These are phyloP conservation scores for Leishmania amazonensis DNA, from an alignment of 208 protist species.

Conservation along the genomic window DNA sequence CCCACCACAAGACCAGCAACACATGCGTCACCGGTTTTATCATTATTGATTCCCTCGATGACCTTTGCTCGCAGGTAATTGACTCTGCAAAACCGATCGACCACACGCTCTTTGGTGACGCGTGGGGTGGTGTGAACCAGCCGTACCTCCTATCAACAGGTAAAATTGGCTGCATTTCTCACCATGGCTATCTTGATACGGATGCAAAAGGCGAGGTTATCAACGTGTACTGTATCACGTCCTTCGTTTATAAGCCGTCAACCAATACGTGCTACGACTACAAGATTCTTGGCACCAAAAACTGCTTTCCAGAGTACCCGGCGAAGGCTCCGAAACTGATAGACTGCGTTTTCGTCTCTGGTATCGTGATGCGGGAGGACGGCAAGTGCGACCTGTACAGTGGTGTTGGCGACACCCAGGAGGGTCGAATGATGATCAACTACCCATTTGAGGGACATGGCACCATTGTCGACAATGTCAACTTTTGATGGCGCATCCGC, in stretches of 20 bases:
- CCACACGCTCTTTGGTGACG: constrained; percentile 65
- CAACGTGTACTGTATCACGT: constrained; percentile 70
- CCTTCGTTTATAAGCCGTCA: constrained; percentile 55
- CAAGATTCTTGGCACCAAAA: constrained; percentile 62
- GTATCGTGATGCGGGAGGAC: constrained; percentile 68
- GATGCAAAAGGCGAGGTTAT: constrained; percentile 32
- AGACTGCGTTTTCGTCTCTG: constrained; percentile 70
- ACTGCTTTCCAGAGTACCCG: constrained; percentile 64
- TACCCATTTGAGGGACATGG: constrained; percentile 74
- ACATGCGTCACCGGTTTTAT: constrained; percentile 57
- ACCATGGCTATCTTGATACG: constrained; percentile 59
- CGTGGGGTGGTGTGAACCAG: constrained; percentile 65
- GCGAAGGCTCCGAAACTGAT: constrained; percentile 51
- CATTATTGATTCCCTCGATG: constrained; percentile 45
- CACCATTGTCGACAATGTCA: constrained; percentile 44
- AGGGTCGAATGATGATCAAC: constrained; percentile 70
- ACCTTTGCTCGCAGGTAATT: constrained; percentile 51
- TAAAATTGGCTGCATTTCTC: constrained; percentile 65
- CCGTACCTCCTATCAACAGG: constrained; percentile 51
- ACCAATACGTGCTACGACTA: constrained; percentile 58
- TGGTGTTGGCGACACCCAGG: constrained; percentile 59
- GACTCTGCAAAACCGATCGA: constrained; percentile 53
- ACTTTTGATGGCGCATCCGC: constrained; percentile 27
- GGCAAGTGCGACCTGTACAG: constrained; percentile 76
- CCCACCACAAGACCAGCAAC: constrained; percentile 51